These are phyloP conservation scores for Pseudogymnoascus sp. DNA, from an alignment of 2,329 filamentous ascomycete species.

Conservation along the genomic window DNA sequence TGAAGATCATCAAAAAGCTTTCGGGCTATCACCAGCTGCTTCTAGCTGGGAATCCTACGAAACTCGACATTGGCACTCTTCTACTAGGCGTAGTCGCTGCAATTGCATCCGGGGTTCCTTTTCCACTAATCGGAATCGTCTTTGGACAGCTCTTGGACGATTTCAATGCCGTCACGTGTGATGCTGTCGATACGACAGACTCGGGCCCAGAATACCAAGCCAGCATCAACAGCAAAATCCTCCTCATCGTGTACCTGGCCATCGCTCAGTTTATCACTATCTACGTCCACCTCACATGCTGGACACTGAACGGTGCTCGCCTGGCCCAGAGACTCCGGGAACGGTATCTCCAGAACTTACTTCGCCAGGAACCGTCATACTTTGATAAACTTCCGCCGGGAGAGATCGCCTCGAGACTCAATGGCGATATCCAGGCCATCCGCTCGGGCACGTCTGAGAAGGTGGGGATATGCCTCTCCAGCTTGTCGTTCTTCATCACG, in stretches of 20 bases:
- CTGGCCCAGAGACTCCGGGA: conserved; percentile 48
- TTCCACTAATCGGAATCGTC: conserved; percentile 55
- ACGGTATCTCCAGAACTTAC: conserved; percentile 42
- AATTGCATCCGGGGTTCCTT: conserved; percentile 51
- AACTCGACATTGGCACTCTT: conserved; percentile 27
- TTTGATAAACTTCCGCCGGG: conserved; percentile 49
- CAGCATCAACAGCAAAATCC: conserved; percentile 50
- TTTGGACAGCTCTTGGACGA: conserved; percentile 58
- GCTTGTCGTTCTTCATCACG: conserved; percentile 50
- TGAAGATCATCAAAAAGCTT: conserved; percentile 29
- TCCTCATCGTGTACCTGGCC: conserved; percentile 57
- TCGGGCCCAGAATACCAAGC: conserved; percentile 27
- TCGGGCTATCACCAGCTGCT: conserved; percentile 32
- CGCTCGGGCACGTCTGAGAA: conserved; percentile 54
- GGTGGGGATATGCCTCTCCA: conserved; percentile 49
- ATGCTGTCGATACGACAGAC: conserved; percentile 27
- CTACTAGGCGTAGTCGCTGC: conserved; percentile 37
- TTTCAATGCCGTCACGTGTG: conserved; percentile 50
- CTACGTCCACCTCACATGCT: conserved; percentile 57
- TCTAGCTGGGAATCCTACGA: conserved; percentile 33
- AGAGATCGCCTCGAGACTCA: conserved; percentile 47
- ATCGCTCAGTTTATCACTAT: conserved; percentile 57
- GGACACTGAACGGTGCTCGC: conserved; percentile 49
- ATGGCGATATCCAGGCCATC: conserved; percentile 50
- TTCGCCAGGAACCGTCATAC: conserved; percentile 47